phyloP scores from a whole-genome alignment of 805 yeast genomes.

The Jamesozyma rosinii region DNA sequence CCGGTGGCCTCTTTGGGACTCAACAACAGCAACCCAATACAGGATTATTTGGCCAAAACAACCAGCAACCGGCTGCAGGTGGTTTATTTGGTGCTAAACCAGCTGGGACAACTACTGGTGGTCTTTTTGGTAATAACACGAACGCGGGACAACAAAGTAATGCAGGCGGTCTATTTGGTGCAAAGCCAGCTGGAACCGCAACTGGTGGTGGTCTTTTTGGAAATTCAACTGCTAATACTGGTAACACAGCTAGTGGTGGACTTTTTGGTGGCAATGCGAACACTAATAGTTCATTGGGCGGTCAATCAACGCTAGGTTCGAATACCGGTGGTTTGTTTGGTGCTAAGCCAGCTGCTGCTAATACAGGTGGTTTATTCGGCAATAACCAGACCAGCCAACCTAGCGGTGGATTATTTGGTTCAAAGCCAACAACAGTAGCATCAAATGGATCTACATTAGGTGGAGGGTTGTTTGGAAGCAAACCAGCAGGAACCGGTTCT shows the following conservation, averaged over 20 bases:
- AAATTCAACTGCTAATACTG: neutral
- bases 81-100: conserved; percentile 28
- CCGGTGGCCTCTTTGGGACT: conserved; percentile 30
- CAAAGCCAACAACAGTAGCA: neutral
- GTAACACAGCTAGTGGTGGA: conserved; percentile 26
- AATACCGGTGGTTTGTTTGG: conserved; percentile 31
- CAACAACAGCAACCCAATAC: conserved; percentile 16
- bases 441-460: conserved; percentile 1
- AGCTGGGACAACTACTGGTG: conserved; percentile 18
- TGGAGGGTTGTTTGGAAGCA: conserved; percentile 30
- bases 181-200: conserved; percentile 5
- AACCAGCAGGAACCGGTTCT: conserved; percentile 1
- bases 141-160: conserved; percentile 5
- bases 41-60: conserved; percentile 34
- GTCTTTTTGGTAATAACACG: conserved; percentile 24
- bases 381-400: too few species aligned
- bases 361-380: conserved; percentile 3
- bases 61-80: conserved; percentile 26
- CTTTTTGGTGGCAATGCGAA: conserved; percentile 12
- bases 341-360: conserved; percentile 6
- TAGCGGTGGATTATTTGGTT: too few species aligned
- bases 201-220: conserved; percentile 13
- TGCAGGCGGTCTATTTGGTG: conserved; percentile 18
- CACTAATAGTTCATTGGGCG: neutral
- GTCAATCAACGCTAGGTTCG: neutral